phyloP scores from a whole-genome alignment of 805 yeast genomes.

The Cyberlindnera mrakii region DNA sequence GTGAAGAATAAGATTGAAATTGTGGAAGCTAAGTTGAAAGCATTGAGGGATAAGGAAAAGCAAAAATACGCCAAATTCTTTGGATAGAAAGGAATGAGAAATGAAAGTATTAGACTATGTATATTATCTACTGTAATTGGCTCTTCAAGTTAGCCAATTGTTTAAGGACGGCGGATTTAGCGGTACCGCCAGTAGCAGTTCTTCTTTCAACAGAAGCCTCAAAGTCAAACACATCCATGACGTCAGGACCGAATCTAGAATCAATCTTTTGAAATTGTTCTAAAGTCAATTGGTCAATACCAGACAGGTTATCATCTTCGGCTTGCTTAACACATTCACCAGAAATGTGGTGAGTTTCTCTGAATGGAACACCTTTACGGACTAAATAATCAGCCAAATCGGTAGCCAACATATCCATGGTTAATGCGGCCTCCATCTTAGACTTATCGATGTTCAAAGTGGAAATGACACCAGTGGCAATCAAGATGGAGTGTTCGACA shows the following conservation, averaged over 20 bases:
- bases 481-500: slow-evolving; percentile 87
- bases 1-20: slow-evolving; percentile 39
- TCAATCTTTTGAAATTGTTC: slow-evolving; percentile 81
- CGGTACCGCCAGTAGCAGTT: slow-evolving; percentile 95
- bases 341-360: slow-evolving; percentile 98
- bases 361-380: slow-evolving; percentile 96
- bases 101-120: not conserved
- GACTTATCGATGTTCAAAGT: slow-evolving; percentile 69
- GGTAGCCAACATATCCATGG: slow-evolving; percentile 99
- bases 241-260: slow-evolving; percentile 72
- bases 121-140: slow-evolving; percentile 18
- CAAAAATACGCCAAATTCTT: slow-evolving; percentile 62
- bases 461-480: slow-evolving; percentile 94
- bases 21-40: slow-evolving; percentile 35
- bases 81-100: slow-evolving; percentile 9
- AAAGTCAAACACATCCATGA: slow-evolving; percentile 79
- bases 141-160: slow-evolving; percentile 45
- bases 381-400: slow-evolving; percentile 97
- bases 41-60: slow-evolving; percentile 43
- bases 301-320: slow-evolving; percentile 68
- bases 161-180: slow-evolving; percentile 77
- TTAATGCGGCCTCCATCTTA: slow-evolving; percentile 80
- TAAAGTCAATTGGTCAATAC: slow-evolving; percentile 78
- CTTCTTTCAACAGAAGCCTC: slow-evolving; percentile 95
- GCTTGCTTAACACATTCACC: slow-evolving; percentile 95